Base-by-base conservation (phyloP, 306 rosid genomes). In the Prosopis cineraria region DNA sequence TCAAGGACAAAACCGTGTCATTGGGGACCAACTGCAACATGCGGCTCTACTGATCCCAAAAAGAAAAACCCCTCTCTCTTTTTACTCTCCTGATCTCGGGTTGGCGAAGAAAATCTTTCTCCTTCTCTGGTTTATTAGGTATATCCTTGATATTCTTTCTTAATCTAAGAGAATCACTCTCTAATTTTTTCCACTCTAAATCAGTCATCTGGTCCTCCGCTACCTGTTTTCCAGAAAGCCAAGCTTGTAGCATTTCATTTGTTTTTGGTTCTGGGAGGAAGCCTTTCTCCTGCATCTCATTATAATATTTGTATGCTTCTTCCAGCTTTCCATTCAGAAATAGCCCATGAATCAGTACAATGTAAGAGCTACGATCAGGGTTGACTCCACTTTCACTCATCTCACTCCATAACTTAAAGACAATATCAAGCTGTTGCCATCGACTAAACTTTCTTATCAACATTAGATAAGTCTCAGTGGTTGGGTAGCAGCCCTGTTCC, bases 351-450 rank as follows among this genome's bases (percentile, higher is more conserved):
- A 94, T 89, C 81, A 94, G 83, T 77, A 89, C 96, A 33, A 89
- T 89, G 68, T 92, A 94, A 2, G 95, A 88, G 84, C 97, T 90
- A 22, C 97, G 97, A 80, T 94, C 97, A 39, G 86, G 97, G 66
- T 84, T 33, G 58, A 84, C 82, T 81, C 90, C 92, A 78, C 63
- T 85, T 43, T 84, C 89, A 70, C 69, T 88, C 96, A 94, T 94
- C 73, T 82, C 83, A 72, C 60, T 84, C 98, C 97, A 94, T 85
- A 92, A 16, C 90, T 83, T 89, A 29, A 81, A 88, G 70, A 87
- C 97, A 69, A 74, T 81, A 81, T 94, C 97, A 81, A 94, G 84
- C 77, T 94, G 88, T 53, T 86, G 84, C 96, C 98, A 90, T 22
- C 97, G 75, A 78, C 94, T 88, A 82, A 92, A 90, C 83, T 92